A percentile compares a stretch with the other conserved stretches of the same genome.
phyloP scores from a whole-genome alignment of 2,329 filamentous ascomycete species.

The Arthrocladium fulminans region DNA sequence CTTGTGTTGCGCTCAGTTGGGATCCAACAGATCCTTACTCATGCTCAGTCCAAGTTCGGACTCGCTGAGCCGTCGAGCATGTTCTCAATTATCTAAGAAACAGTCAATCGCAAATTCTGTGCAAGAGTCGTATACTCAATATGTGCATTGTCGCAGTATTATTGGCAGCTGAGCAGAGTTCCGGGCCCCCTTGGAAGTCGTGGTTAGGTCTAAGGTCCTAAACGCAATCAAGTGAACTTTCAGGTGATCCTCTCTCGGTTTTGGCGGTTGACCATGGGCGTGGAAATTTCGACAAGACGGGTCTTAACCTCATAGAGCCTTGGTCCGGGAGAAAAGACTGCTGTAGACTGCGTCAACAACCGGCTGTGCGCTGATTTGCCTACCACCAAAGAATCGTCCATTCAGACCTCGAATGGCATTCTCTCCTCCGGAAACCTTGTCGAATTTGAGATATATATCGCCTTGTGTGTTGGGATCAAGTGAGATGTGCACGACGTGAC shows the following conservation, averaged over 20 bases:
- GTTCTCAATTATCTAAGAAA: neutral
- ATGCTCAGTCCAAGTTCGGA: neutral
- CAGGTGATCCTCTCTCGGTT: neutral
- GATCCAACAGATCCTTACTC: too few relatives aligned
- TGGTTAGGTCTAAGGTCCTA: neutral
- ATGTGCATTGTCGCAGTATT: neutral
- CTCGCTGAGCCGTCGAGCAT: neutral
- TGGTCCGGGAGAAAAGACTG: slow-evolving; percentile 83
- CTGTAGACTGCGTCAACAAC: slow-evolving; percentile 98
- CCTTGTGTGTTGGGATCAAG: slow-evolving; percentile 88
- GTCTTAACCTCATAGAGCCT: slow-evolving; percentile 16
- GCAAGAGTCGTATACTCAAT: neutral
- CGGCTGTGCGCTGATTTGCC: slow-evolving; percentile 86
- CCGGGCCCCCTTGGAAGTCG: too few relatives aligned
- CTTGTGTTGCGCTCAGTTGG: too few relatives aligned
- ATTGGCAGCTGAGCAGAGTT: too few relatives aligned
- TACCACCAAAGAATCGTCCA: slow-evolving; percentile 87
- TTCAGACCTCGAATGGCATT: slow-evolving; percentile 98
- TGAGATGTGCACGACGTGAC: slow-evolving; percentile 92
- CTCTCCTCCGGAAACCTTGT: slow-evolving; percentile 86
- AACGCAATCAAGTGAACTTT: neutral
- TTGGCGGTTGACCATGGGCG: too few relatives aligned
- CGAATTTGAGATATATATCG: slow-evolving; percentile 98
- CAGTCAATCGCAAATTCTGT: neutral
- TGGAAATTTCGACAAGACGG: neutral